Base-by-base conservation (phyloP, 1,284 basidiomycete species). In the Agroathelia rolfsii region DNA sequence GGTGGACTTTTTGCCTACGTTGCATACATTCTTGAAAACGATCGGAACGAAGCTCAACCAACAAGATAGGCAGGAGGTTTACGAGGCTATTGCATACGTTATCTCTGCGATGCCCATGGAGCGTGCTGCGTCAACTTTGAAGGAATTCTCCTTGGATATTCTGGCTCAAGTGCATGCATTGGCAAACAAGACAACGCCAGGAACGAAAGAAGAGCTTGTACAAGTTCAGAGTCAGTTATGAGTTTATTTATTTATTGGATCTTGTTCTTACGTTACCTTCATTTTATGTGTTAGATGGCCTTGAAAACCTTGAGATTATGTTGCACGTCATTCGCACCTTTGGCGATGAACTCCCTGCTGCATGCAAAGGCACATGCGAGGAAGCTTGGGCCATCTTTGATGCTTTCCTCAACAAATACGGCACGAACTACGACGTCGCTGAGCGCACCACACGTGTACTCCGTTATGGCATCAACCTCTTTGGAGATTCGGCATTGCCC, bases 21-120 rank as follows among this genome's bases (percentile, higher is more conserved):
- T 99, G 2, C 87, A 96, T 55, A 72, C 78, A 0, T 99, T 98
- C 64, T 66, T 95, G 36, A 72, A 69, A 22, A 76, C 79, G 1
- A 76, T 84, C 15, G 87, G 86, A 28, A 50, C 63, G 6, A 87
- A 84, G 51, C 65, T 99, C 24, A 63, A 67, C 9, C 87, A 92
- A 50, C 85, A 92, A 25, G 95, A 98, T 53, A 76, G 81, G 49
- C 71, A 86, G 19, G 82, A 93, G 52, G 82, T 99, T 11, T 93
- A 92, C 48, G 90, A 95, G 53, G 94, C 92, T 3, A 90, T 98
- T 38, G 92, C 88, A 2, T 81, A 89, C 55, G 87, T 99, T 37
- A 93, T 98, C 39, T 84, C 83, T 18, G 84, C 80, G 1, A 93
- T 97, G 87, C 78, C 84, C 1, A 77, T 81, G 67, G 78, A 83